Base-by-base conservation (phyloP, 306 rosid genomes). In the Lagenaria siceraria region DNA sequence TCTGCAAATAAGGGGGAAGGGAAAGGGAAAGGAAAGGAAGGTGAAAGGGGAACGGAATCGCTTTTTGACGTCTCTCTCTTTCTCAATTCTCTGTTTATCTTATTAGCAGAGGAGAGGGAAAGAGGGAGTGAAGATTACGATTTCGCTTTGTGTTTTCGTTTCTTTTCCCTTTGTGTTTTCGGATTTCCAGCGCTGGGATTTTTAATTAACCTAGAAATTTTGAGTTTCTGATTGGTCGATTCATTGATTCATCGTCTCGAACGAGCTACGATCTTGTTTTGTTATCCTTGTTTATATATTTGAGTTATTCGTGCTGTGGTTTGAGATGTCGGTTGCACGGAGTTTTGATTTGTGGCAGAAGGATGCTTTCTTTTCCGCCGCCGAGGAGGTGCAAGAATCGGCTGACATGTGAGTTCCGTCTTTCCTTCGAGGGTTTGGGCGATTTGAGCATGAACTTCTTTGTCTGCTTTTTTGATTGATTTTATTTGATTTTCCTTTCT, bases 381-480 rank as follows among this genome's bases (percentile, higher is more conserved):
- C 99, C 19, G 99, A 95, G 83, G 97, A 90, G 87, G 97, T 95
- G 58, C 99, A 95, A 85, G 99, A 95, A 88, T 95, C 99, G 14
- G 92, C 97, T 77, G 99, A 95, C 68, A 87, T 84, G 99, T 95
- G 86, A 60, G 96, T 65, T 82, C 31, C 40, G 12, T 35, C 24
- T 61, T 78, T 0, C 22, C 66, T 55, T 62, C 54, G 7, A 25
- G 73, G 55, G 33, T 62, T 83, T 81, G 77, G 11, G 14, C 70
- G 66, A 46, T 85, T 19, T 35, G 80, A 7, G 78, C 78, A 25
- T 77, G 71, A 17, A 61, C 21, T 55, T 10, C 29, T 73, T 0
- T 21, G 36, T 40, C 21, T 6, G 15, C 1, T 8, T 69, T 15
- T 69, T 58, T 46, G 9, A 56, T 66, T 54, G 46, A 60, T 68